Evolutionary conservation across 169 alveolate species (phyloP), one percentile per base, ranked within the genome.

Genomic region (Plasmodium chabaudi): DNA sequence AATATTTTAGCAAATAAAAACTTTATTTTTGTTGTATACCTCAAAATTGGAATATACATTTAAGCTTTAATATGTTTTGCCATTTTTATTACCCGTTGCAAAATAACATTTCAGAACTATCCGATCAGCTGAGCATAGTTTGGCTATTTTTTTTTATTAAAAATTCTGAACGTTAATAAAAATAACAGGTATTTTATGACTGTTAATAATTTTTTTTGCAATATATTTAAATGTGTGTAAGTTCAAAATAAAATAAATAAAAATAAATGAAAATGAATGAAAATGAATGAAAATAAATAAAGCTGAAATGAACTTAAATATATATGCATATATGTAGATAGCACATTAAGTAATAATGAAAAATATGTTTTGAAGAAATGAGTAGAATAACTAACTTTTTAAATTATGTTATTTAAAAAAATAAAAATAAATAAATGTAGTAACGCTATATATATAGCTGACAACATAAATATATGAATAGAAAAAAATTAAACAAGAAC

Each of bases 91-190:
- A 3, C 0, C 42, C 42, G 42, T 34, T 34, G 4, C 5, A 34
- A 34, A 34, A 70, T 42, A 34, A 23, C 9, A 44, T 19, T 34
- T 13, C 19, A 27, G 44, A 21, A 10, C n/a, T 13, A 72, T n/a
- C 64, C 57, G 42, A 59, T 70, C 72, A 72, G 39, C 23, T 9
- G 57, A 51, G 12, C 10, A 7, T 21, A 47, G 42, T 9, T 7
- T 23, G 5, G 9, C 17, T 72, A 56, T 57, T 57, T 51, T 44
- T 44, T 67, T 10, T 10, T 67, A 44, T 9, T 44, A n/a, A 34
- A 72, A 72, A 72, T 6, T 72, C 27, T 72, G 70, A 72, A 72
- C 61, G 87, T 72, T 72, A 23, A 72, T 72, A 55, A 72, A 27
- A 42, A 72, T 39, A 57, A 61, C 59, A 27, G 10, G 13, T 56